These are phyloP conservation scores for Acrocalymma vagum DNA, from an alignment of 2,329 filamentous ascomycete genomes.

Conservation along the genomic window DNA sequence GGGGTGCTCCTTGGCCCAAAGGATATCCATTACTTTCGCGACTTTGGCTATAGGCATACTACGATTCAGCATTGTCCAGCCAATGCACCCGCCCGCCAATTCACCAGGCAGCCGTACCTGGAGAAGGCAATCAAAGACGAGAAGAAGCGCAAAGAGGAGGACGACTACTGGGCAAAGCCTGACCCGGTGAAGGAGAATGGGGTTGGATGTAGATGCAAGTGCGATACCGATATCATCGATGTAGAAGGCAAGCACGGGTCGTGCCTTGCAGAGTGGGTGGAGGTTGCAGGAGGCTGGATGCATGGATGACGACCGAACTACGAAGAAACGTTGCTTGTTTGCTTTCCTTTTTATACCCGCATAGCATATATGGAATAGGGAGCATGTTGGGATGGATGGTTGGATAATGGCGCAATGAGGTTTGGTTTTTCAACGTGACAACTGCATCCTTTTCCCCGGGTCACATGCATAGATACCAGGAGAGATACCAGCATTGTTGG, in stretches of 20 bases:
- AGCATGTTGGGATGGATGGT: no score
- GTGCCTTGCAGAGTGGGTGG: constrained; percentile 95
- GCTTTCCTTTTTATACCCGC: no score
- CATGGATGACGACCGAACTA: no score
- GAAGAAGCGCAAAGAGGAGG: constrained; percentile 87
- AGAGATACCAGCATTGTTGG: no score
- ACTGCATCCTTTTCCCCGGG: no score
- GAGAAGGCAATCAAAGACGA: constrained; percentile 83
- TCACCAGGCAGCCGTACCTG: constrained; percentile 80
- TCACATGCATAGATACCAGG: no score
- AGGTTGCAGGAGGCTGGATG: constrained; percentile 95
- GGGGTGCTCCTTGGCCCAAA: constrained; percentile 81
- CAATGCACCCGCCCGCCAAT: constrained; percentile 88
- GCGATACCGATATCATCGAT: constrained; percentile 96
- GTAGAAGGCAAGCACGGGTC: constrained; percentile 98
- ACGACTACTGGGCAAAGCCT: constrained; percentile 92
- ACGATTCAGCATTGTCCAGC: constrained; percentile 98
- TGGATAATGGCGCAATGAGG: no score
- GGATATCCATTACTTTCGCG: constrained; percentile 98
- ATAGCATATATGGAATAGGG: no score
- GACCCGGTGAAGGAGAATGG: constrained; percentile 93
- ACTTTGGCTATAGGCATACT: constrained; percentile 97
- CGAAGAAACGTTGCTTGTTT: no score
- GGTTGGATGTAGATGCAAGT: constrained; percentile 94
- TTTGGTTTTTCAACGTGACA: no score